Percentiles rank a stretch among this genome's conserved stretches.
Conservation (phyloP, 176 grass and related monocot genomes). For the Luzula sylvatica region DNA sequence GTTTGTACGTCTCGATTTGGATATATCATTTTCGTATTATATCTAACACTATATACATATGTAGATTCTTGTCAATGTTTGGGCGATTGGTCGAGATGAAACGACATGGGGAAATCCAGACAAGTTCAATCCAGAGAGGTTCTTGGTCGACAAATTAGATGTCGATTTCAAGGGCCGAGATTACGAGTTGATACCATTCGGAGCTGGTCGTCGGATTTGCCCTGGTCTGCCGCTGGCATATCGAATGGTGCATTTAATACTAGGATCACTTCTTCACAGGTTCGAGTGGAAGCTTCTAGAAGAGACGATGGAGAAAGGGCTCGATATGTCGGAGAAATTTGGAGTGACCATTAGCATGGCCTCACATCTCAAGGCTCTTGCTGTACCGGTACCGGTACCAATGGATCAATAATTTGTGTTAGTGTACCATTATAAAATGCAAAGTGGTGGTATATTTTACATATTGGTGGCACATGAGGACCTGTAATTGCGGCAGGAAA, state of each 20-base stretch:
- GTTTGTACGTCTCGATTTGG: no score
- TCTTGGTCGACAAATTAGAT: not conserved
- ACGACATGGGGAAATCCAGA: constrained; percentile 10
- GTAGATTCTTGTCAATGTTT: constrained; percentile 31
- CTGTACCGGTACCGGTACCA: not conserved
- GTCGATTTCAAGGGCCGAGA: constrained; percentile 8
- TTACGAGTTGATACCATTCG: constrained; percentile 20
- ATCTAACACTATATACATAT: not conserved
- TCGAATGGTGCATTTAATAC: not conserved
- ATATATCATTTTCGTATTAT: no score
- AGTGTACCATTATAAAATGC: no score
- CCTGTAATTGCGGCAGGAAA: no score
- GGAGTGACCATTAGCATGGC: not conserved
- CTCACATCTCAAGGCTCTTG: constrained; percentile 14
- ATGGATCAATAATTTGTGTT: no score
- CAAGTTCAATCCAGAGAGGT: constrained; percentile 5
- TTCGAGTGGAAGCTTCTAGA: constrained; percentile 20
- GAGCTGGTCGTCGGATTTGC: constrained; percentile 20
- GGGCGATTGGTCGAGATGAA: constrained; percentile 26
- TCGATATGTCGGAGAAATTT: constrained; percentile 15
- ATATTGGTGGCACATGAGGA: no score
- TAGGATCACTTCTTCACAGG: constrained; percentile 9
- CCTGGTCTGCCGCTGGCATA: not conserved
- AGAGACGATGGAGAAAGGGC: not conserved
- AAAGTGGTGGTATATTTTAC: no score